Percentiles rank a stretch among this genome's conserved stretches.
Conservation (phyloP, 768 basidiomycete species). For the Tremella fuciformis region DNA sequence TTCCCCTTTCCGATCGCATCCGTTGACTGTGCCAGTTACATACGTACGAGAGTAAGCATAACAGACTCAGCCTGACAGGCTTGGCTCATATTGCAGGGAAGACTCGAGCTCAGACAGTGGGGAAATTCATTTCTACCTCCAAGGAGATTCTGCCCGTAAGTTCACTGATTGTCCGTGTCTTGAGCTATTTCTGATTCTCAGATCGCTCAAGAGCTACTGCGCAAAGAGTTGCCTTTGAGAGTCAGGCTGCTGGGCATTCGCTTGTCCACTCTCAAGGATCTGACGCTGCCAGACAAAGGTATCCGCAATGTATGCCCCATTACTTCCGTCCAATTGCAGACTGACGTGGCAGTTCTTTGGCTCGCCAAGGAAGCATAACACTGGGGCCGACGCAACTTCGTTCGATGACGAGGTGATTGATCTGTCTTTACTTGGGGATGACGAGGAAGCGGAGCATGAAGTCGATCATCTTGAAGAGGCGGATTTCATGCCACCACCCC, state of each 20-base stretch:
- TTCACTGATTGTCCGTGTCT: slow-evolving; percentile 8
- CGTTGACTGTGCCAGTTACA: slow-evolving; percentile 57
- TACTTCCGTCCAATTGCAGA: slow-evolving; percentile 61
- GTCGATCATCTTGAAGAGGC: slow-evolving; percentile 13
- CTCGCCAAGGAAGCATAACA: slow-evolving; percentile 25
- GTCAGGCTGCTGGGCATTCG: slow-evolving; percentile 84
- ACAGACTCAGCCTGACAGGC: not conserved
- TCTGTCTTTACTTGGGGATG: slow-evolving; percentile 20
- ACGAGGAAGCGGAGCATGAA: slow-evolving; percentile 12
- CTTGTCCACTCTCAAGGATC: slow-evolving; percentile 82
- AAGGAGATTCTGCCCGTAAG: slow-evolving; percentile 74
- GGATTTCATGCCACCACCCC: slow-evolving; percentile 20
- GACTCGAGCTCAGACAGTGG: slow-evolving; percentile 70
- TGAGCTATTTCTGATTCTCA: slow-evolving; percentile 47
- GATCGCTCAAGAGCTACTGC: slow-evolving; percentile 77
- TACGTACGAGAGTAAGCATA: slow-evolving; percentile 69
- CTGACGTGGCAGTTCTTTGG: slow-evolving; percentile 55
- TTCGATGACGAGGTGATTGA: slow-evolving; percentile 25
- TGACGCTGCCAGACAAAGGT: slow-evolving; percentile 60
- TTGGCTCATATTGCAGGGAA: slow-evolving; percentile 58
- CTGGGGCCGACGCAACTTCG: slow-evolving; percentile 1
- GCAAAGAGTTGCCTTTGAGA: slow-evolving; percentile 72
- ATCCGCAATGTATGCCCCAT: slow-evolving; percentile 64
- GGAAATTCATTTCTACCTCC: slow-evolving; percentile 71
- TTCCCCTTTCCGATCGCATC: no score